Evolutionary conservation across 2,329 filamentous ascomycete genomes (phyloP).

Genomic region (Alternaria rosae): DNA sequence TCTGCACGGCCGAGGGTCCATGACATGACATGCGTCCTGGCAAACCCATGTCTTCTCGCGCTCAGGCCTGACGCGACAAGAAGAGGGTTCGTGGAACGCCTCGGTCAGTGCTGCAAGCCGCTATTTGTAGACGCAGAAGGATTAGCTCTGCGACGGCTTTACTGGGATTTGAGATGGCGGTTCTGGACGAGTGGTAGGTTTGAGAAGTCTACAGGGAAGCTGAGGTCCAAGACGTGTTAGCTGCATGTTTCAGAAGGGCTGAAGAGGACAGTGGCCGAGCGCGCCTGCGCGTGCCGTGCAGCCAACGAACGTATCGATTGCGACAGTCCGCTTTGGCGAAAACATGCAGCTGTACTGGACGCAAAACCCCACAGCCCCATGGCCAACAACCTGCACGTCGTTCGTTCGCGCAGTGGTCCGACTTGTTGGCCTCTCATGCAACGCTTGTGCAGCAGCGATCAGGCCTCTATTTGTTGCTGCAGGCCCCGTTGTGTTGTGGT

Average conservation of each 20-base stretch:
- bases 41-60: not conserved
- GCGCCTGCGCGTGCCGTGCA: constrained; percentile 19
- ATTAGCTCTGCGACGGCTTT: constrained; percentile 1
- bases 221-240: constrained; percentile 7
- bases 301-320: constrained; percentile 21
- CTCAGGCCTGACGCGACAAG: not conserved
- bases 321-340: constrained; percentile 17
- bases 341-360: constrained; percentile 12
- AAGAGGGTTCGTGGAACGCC: constrained; percentile 5
- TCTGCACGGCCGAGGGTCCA: constrained; percentile 6
- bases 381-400: constrained; percentile 6
- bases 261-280: constrained; percentile 13
- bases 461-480: constrained; percentile 8
- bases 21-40: constrained; percentile 9
- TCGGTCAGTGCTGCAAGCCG: not conserved
- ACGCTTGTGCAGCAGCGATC: constrained; percentile 11
- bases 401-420: constrained; percentile 1
- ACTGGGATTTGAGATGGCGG: not conserved
- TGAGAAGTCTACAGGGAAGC: not conserved
- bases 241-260: constrained; percentile 22
- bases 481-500: constrained; percentile 3
- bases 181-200: not conserved
- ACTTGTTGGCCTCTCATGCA: constrained; percentile 6
- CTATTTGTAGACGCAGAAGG: constrained; percentile 1
- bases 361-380: constrained; percentile 5